Evolutionary conservation across 176 grass and related monocot species (phyloP).

Genomic region (Avena sativa): DNA sequence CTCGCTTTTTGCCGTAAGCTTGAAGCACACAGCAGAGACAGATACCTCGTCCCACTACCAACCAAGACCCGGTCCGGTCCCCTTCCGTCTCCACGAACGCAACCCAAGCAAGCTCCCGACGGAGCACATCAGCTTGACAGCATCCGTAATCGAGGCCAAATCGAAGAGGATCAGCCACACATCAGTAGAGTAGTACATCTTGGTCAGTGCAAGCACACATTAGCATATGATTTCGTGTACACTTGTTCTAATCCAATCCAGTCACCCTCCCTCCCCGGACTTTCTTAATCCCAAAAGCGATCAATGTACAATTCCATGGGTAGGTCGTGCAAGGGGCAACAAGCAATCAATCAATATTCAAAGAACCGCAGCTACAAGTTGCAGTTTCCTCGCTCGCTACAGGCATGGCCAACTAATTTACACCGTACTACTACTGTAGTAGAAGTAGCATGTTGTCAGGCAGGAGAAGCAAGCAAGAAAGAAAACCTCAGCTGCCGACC

Average conservation of each 20-base stretch:
- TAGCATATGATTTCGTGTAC: conserved; percentile 47
- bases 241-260: background rate
- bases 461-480: background rate
- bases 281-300: conserved; percentile 16
- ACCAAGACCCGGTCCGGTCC: background rate
- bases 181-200: background rate
- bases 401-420: too few relatives aligned
- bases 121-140: conserved; percentile 27
- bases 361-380: conserved; percentile 32
- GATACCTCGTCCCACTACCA: conserved; percentile 30
- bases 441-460: conserved; percentile 4
- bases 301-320: background rate
- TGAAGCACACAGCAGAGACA: conserved; percentile 50
- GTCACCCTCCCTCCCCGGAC: background rate
- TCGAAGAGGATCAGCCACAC: conserved; percentile 12
- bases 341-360: conserved; percentile 26
- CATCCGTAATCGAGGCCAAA: conserved; percentile 26
- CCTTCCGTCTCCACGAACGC: conserved; percentile 41
- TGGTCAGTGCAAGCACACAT: conserved; percentile 20
- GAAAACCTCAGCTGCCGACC: conserved; percentile 34
- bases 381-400: background rate
- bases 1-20: conserved; percentile 44
- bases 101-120: conserved; percentile 12
- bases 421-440: too few relatives aligned
- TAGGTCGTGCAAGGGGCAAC: background rate